phyloP scores from a whole-genome alignment of 179 eudicot genomes.

The Silene vulgaris region DNA sequence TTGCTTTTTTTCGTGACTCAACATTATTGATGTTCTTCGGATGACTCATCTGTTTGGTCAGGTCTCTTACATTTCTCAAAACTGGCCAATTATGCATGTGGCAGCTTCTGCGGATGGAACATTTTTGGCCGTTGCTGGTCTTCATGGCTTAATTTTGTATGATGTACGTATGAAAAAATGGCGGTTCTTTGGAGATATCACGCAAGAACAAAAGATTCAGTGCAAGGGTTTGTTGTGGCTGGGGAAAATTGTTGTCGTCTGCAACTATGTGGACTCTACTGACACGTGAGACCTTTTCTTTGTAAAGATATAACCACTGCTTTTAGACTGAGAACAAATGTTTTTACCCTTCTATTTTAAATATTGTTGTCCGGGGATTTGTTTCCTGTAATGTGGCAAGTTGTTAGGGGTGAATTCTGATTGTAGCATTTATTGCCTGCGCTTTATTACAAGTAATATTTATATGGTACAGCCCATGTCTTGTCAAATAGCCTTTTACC shows the following conservation, averaged over 20 bases:
- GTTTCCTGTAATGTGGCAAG: background rate
- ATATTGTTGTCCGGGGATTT: background rate
- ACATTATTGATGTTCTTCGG: slow-evolving; percentile 20
- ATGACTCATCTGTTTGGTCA: slow-evolving; percentile 34
- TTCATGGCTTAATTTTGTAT: slow-evolving; percentile 86
- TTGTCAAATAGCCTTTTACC: background rate
- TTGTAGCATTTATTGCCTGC: background rate
- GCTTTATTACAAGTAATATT: background rate
- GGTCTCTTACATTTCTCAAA: slow-evolving; percentile 91
- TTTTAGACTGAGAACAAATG: background rate
- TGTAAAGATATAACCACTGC: slow-evolving; percentile 18
- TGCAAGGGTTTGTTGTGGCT: slow-evolving; percentile 98
- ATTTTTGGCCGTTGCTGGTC: slow-evolving; percentile 96
- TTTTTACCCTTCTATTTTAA: slow-evolving; percentile 1
- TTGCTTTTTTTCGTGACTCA: slow-evolving; percentile 12
- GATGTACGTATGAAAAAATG: slow-evolving; percentile 78
- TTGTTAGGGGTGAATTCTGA: background rate
- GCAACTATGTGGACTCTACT: slow-evolving; percentile 77
- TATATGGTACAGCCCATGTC: background rate
- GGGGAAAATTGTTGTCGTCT: slow-evolving; percentile 91
- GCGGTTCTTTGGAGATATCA: slow-evolving; percentile 92
- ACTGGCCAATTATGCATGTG: slow-evolving; percentile 94
- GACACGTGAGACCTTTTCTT: slow-evolving; percentile 54
- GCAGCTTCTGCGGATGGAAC: slow-evolving; percentile 90
- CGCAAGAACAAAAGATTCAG: slow-evolving; percentile 91